Evolutionary conservation across 2,329 filamentous ascomycete species (phyloP), one percentile per base, ranked within the genome.

Genomic region (Fusarium decemcellulare): DNA sequence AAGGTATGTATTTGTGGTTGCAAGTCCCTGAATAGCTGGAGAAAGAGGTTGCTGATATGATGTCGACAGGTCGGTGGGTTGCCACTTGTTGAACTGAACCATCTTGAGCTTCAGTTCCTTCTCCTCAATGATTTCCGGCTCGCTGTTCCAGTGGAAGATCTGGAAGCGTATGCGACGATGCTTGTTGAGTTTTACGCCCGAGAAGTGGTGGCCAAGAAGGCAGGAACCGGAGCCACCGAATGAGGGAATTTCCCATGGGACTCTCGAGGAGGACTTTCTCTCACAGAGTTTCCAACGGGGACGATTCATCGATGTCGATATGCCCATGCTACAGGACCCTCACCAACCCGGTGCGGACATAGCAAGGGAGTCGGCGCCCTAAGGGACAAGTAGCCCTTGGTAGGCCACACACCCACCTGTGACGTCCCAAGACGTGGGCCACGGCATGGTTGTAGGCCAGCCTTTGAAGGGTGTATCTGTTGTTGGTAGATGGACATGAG

Each of bases 131-230:
- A 98, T 79, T 99, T 99, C 79, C 91, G 95, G 63, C 90, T 99
- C 15, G 93, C 94, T 3, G 92, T 99, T 10, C 92, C 95, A 0
- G 92, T 98, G 14, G 96, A 98, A 82, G 95, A 98, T 76, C 88
- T 99, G 63, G 96, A 99, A 80, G 94, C 94, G 1, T 99, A 99
- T 75, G 96, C 94, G 6, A 99, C 96, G 1, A 98, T 98, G 95
- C 86, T 99, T 12, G 96, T 99, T 15, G 95, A 98, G 76, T 99
- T 98, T 76, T 99, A 98, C 76, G 95, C 94, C 1, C 88, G 95
- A 57, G 96, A 99, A 79, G 91, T 98, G 15, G 88, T 97, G 29
- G 70, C 73, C 5, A 75, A 75, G 54, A 70, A 72, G 55, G 50
- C 65, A 12, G 68, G 58, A 46, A 51, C 69, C 59, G 53, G 56